Conservation (phyloP, 352 stramenopile genomes). For the Phytophthora palmivora region DNA sequence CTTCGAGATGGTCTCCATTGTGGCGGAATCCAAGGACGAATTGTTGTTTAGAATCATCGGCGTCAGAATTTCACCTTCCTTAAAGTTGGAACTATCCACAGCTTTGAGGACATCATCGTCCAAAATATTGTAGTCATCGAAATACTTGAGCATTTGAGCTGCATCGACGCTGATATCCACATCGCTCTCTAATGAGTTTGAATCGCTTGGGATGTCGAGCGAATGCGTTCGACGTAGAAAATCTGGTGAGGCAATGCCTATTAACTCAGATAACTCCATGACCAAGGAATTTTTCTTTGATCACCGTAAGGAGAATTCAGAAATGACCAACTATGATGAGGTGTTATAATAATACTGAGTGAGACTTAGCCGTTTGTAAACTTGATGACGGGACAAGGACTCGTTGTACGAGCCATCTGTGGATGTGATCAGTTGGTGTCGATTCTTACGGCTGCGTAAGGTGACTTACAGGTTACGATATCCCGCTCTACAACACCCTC, state of each 20-base stretch:
- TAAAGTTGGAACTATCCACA: neutral
- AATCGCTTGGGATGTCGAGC: neutral
- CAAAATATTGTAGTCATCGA: neutral
- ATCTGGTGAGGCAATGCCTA: neutral
- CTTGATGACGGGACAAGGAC: neutral
- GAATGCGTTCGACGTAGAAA: neutral
- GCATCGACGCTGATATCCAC: neutral
- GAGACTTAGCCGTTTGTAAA: too few relatives aligned
- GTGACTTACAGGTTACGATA: too few relatives aligned
- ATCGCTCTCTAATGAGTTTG: neutral
- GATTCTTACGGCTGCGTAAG: too few relatives aligned
- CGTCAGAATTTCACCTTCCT: neutral
- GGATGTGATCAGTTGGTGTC: neutral
- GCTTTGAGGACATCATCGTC: neutral
- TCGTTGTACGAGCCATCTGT: neutral
- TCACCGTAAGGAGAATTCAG: neutral
- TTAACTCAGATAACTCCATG: neutral
- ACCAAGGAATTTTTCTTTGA: neutral
- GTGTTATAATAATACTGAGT: too few relatives aligned
- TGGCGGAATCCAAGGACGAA: neutral
- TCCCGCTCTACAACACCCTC: too few relatives aligned
- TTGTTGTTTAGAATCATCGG: neutral
- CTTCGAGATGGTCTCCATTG: too few relatives aligned
- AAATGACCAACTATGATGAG: too few relatives aligned
- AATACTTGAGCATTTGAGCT: neutral